These are phyloP conservation scores for Saturnispora quitensis DNA, from an alignment of 805 yeast genomes.

Conservation along the genomic window DNA sequence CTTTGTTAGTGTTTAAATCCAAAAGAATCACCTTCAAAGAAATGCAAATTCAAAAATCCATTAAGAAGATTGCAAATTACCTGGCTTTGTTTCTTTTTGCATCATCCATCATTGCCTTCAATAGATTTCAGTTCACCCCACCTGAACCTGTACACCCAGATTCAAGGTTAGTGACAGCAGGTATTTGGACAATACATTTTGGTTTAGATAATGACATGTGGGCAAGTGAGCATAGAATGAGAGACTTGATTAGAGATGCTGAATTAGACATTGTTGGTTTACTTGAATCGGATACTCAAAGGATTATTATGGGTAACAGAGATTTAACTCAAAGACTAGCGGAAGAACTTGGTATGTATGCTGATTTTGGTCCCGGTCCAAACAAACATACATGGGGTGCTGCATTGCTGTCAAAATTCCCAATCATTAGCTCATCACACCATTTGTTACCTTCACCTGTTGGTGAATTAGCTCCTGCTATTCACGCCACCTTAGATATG, in stretches of 20 bases:
- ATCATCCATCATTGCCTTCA: slow-evolving; percentile 43
- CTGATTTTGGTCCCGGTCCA: slow-evolving; percentile 97
- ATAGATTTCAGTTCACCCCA: slow-evolving; percentile 48
- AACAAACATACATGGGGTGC: slow-evolving; percentile 98
- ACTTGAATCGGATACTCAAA: slow-evolving; percentile 87
- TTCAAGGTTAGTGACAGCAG: slow-evolving; percentile 77
- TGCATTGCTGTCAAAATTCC: slow-evolving; percentile 86
- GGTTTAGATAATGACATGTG: slow-evolving; percentile 97
- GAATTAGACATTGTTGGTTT: slow-evolving; percentile 88
- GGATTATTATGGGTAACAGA: slow-evolving; percentile 90
- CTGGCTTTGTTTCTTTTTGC: slow-evolving; percentile 33
- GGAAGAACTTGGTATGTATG: slow-evolving; percentile 89
- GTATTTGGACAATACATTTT: slow-evolving; percentile 97
- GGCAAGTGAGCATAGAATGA: slow-evolving; percentile 90
- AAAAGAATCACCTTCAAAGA: neutral
- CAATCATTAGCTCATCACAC: slow-evolving; percentile 83
- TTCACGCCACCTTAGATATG: slow-evolving; percentile 88
- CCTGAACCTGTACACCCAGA: slow-evolving; percentile 63
- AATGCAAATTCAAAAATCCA: slow-evolving; percentile 1
- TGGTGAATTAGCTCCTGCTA: slow-evolving; percentile 97
- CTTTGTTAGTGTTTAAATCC: slow-evolving; percentile 37
- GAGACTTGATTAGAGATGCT: slow-evolving; percentile 70
- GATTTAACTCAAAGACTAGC: slow-evolving; percentile 88
- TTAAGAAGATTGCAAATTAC: slow-evolving; percentile 18
- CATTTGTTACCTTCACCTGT: slow-evolving; percentile 93